phyloP scores from a whole-genome alignment of 148 eudicot species.

The Rhododendron mucronatum region DNA sequence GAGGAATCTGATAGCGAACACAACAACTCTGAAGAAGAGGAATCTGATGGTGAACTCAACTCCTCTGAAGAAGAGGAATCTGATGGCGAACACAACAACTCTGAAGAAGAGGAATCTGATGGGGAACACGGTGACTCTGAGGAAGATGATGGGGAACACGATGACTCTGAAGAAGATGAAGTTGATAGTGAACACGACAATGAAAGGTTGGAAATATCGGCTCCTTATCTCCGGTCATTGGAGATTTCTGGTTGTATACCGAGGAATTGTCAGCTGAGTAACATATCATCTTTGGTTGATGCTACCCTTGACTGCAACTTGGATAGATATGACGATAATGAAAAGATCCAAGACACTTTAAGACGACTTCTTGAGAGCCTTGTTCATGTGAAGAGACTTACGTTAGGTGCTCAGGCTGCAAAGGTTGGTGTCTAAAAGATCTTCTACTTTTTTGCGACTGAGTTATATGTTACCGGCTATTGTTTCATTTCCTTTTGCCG shows the following conservation, averaged over 20 bases:
- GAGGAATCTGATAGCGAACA: no score
- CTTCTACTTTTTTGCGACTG: no score
- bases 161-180: neutral
- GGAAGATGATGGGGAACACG: no score
- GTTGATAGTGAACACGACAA: neutral
- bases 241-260: neutral
- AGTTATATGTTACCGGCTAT: no score
- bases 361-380: neutral
- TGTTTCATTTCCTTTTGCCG: no score
- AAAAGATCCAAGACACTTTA: neutral
- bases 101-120: no score
- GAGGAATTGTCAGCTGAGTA: neutral
- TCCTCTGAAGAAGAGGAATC: no score
- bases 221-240: neutral
- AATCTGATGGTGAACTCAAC: no score
- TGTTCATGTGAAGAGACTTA: neutral
- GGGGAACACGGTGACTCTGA: no score
- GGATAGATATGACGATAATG: neutral
- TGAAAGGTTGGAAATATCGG: neutral
- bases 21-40: no score
- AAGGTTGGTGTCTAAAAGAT: neutral
- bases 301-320: neutral
- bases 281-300: neutral
- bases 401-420: neutral
- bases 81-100: no score